phyloP scores from a whole-genome alignment of 2,329 filamentous ascomycete species.

The Fonsecaea monophora region DNA sequence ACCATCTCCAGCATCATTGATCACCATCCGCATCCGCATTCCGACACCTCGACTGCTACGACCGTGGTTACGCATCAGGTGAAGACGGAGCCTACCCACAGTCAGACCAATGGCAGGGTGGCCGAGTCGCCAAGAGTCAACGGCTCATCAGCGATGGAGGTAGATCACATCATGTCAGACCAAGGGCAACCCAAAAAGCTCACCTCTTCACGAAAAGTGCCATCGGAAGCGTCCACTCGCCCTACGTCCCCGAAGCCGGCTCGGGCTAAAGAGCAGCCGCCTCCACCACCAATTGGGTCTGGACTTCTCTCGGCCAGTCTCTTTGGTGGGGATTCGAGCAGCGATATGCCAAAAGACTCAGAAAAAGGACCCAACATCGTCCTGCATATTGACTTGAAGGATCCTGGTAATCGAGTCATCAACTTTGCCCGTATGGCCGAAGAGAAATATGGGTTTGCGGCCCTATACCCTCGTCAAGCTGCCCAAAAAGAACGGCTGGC shows the following conservation, averaged over 20 bases:
- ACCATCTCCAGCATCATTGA: conserved; percentile 92
- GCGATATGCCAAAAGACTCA: conserved; percentile 50
- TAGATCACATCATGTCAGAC: conserved; percentile 36
- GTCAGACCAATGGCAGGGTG: conserved; percentile 47
- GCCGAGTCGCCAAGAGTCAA: conserved; percentile 31
- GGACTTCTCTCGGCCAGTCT: conserved; percentile 68
- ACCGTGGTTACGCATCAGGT: conserved; percentile 36
- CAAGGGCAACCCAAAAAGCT: conserved; percentile 43
- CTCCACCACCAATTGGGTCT: conserved; percentile 66
- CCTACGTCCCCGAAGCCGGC: conserved; percentile 64
- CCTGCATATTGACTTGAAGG: conserved; percentile 79
- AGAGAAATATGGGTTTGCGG: conserved; percentile 92
- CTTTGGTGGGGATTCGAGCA: conserved; percentile 61
- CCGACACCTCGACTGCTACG: conserved; percentile 24
- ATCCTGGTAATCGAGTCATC: conserved; percentile 86
- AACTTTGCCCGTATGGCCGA: conserved; percentile 95
- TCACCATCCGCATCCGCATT: conserved; percentile 51
- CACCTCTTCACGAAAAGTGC: conserved; percentile 52
- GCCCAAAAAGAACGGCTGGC: conserved; percentile 86
- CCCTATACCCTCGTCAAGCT: conserved; percentile 86
- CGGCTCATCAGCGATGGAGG: conserved; percentile 32
- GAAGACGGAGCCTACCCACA: conserved; percentile 38
- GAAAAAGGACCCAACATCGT: conserved; percentile 75
- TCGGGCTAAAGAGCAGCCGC: conserved; percentile 61
- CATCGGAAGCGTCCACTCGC: conserved; percentile 59